phyloP scores from a whole-genome alignment of 2,329 filamentous ascomycete genomes.

The Epichloe sibirici region DNA sequence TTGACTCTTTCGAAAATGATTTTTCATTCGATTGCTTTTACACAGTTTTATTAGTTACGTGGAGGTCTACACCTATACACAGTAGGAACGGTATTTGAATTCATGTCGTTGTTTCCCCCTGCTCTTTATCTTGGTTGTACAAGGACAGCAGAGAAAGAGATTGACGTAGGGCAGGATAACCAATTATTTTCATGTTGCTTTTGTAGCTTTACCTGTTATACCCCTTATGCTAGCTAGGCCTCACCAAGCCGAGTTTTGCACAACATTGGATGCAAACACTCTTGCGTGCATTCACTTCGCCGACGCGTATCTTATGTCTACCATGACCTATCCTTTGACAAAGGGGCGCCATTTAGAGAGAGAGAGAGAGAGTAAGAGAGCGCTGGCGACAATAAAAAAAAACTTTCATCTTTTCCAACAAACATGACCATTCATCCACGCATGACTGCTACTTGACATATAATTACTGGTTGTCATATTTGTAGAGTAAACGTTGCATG shows the following conservation, averaged over 20 bases:
- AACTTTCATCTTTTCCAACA: neutral
- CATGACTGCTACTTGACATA: too few species aligned
- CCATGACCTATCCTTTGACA: neutral
- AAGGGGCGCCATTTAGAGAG: neutral
- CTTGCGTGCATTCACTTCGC: neutral
- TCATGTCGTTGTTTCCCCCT: neutral
- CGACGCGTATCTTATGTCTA: constrained; percentile 2
- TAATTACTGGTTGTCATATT: too few species aligned
- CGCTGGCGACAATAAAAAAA: neutral
- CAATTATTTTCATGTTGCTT: neutral
- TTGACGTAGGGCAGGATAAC: neutral
- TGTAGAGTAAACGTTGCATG: too few species aligned
- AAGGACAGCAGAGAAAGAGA: neutral
- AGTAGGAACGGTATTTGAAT: neutral
- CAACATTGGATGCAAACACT: neutral
- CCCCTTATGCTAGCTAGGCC: neutral
- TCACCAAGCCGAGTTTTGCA: neutral
- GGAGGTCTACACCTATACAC: neutral
- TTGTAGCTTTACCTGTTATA: neutral
- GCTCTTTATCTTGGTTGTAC: neutral
- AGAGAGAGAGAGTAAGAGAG: neutral
- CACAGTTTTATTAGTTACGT: neutral
- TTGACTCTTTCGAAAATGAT: neutral
- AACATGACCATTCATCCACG: neutral
- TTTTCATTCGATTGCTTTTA: neutral